phyloP scores from a whole-genome alignment of 352 stramenopile genomes.

The Lagenidium giganteum region DNA sequence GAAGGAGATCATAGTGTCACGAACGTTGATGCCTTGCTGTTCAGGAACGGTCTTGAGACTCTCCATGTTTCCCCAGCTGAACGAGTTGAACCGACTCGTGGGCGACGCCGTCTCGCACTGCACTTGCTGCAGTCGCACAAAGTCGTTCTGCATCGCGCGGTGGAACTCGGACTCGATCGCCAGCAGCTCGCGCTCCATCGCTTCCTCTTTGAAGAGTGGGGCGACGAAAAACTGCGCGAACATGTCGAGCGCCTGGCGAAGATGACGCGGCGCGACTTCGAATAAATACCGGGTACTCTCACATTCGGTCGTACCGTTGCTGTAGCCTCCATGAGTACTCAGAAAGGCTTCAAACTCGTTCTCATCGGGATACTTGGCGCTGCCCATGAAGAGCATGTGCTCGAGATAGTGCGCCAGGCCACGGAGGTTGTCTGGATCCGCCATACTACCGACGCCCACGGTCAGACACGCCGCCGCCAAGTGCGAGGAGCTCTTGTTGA shows the following conservation, averaged over 20 bases:
- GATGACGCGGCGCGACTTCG: slow-evolving; percentile 34
- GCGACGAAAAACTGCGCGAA: slow-evolving; percentile 90
- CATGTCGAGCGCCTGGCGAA: slow-evolving; percentile 51
- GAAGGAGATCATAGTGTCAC: slow-evolving; percentile 27
- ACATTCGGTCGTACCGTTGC: slow-evolving; percentile 83
- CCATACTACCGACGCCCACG: slow-evolving; percentile 31
- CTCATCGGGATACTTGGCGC: slow-evolving; percentile 79
- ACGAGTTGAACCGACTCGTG: slow-evolving; percentile 27
- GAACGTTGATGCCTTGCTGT: slow-evolving; percentile 18
- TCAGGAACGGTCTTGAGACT: slow-evolving; percentile 24
- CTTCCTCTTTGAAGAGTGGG: slow-evolving; percentile 46
- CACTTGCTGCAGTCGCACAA: slow-evolving; percentile 35
- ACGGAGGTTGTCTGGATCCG: slow-evolving; percentile 25
- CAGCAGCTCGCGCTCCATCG: slow-evolving; percentile 51
- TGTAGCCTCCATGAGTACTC: slow-evolving; percentile 56
- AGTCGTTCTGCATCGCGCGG: slow-evolving; percentile 29
- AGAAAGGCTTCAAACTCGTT: slow-evolving; percentile 86
- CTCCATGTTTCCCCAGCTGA: slow-evolving; percentile 56
- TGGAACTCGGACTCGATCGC: slow-evolving; percentile 69
- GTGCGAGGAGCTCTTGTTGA: slow-evolving; percentile 8
- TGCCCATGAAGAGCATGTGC: slow-evolving; percentile 97
- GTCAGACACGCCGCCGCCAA: slow-evolving; percentile 27
- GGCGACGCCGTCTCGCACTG: slow-evolving; percentile 24
- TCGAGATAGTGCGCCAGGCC: slow-evolving; percentile 91
- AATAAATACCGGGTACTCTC: slow-evolving; percentile 86